Evolutionary conservation across 768 basidiomycete genomes (phyloP).

Genomic region (Hypsizygus marmoreus): DNA sequence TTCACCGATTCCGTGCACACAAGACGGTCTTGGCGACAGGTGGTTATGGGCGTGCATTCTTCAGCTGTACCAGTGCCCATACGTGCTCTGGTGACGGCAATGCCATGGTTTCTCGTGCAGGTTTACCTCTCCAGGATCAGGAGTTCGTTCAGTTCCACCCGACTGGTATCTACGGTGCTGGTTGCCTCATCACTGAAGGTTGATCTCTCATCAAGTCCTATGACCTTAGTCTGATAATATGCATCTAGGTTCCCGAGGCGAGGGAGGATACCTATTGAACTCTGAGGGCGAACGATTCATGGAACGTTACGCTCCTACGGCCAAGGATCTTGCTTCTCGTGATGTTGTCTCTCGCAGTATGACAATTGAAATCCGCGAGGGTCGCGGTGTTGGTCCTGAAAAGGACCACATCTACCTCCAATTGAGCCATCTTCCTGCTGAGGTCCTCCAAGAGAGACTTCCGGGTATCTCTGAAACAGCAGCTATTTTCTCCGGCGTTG

Average conservation of each 20-base stretch:
- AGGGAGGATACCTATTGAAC: conserved; percentile 98
- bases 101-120: conserved; percentile 97
- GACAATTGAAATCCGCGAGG: conserved; percentile 98
- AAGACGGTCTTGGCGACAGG: conserved; percentile 98
- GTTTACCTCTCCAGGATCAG: conserved; percentile 92
- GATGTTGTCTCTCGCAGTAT: conserved; percentile 99
- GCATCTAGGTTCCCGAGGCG: conserved; percentile 87
- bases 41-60: conserved; percentile 97
- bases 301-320: conserved; percentile 99
- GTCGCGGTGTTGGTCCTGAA: conserved; percentile 97
- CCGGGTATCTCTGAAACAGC: conserved; percentile 99
- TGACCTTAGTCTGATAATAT: conserved; percentile 4
- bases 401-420: conserved; percentile 98
- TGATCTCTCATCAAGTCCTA: conserved; percentile 11
- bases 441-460: conserved; percentile 92
- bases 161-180: conserved; percentile 98
- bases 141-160: conserved; percentile 99
- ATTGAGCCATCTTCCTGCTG: conserved; percentile 94
- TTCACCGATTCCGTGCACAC: conserved; percentile 97
- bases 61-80: conserved; percentile 98
- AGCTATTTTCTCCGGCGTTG: conserved; percentile 97
- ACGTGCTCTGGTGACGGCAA: conserved; percentile 99
- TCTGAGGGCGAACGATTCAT: conserved; percentile 99
- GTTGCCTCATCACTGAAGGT: conserved; percentile 99
- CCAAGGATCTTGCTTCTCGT: conserved; percentile 98